Evolutionary conservation across 2,329 filamentous ascomycete genomes (phyloP).

Genomic region (Colletotrichum liriopes): DNA sequence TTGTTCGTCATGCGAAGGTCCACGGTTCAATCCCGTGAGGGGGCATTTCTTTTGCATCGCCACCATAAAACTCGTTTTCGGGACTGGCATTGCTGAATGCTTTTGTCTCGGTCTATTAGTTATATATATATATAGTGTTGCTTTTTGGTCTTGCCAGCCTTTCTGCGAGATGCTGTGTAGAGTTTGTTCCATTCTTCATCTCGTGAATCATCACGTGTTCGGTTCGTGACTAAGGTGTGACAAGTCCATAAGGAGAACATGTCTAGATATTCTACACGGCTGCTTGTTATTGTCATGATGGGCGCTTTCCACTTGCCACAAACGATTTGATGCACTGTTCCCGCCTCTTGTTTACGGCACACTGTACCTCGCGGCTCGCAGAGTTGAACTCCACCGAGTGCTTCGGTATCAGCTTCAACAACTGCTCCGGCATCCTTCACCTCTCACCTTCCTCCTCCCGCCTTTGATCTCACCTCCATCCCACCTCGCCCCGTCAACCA

Average conservation of each 20-base stretch:
- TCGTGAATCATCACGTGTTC: neutral
- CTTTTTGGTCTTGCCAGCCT: no score
- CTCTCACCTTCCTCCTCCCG: constrained; percentile 14
- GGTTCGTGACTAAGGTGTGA: no score
- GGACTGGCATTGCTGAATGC: no score
- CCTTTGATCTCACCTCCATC: constrained; percentile 3
- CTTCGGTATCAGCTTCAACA: constrained; percentile 7
- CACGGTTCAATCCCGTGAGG: constrained; percentile 44
- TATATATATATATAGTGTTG: no score
- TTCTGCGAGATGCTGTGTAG: no score
- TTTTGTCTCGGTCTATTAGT: no score
- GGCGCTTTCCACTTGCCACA: no score
- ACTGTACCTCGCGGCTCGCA: neutral
- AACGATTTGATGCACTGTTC: no score
- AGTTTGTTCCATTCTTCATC: neutral
- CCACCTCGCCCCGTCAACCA: constrained; percentile 8
- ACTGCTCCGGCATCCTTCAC: constrained; percentile 4
- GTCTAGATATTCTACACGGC: no score
- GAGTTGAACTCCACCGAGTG: neutral
- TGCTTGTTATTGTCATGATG: no score
- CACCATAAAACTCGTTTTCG: no score
- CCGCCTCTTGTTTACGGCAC: neutral
- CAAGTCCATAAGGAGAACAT: no score
- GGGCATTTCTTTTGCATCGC: constrained; percentile 8
- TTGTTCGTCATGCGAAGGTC: constrained; percentile 36